These are phyloP conservation scores for Thecamonas trahens DNA, from an alignment of 78 protist species.

Conservation along the genomic window DNA sequence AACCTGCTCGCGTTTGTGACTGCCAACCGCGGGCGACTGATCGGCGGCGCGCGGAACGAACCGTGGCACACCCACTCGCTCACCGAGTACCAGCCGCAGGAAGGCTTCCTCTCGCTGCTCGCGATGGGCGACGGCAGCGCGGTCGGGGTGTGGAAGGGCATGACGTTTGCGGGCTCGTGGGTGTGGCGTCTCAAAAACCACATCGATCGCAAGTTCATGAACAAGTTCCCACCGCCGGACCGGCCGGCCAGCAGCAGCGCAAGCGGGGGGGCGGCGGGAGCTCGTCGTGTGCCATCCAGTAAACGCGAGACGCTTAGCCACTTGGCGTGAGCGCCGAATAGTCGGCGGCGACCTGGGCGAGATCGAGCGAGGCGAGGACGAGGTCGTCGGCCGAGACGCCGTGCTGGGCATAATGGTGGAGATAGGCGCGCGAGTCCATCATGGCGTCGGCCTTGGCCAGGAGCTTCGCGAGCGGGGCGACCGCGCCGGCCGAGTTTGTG, in stretches of 20 bases:
- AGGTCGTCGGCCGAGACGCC: conserved; percentile 11
- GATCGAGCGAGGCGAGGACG: not conserved
- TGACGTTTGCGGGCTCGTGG: not conserved
- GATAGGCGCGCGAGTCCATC: conserved; percentile 8
- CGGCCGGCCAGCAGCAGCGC: too few species aligned
- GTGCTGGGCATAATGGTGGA: conserved; percentile 16
- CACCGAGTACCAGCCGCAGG: not conserved
- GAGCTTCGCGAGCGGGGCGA: not conserved
- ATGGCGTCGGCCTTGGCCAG: not conserved
- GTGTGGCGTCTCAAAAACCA: not conserved
- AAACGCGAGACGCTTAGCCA: too few species aligned
- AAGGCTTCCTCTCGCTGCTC: not conserved
- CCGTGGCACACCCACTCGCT: not conserved
- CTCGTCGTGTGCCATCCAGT: too few species aligned
- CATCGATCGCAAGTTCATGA: not conserved
- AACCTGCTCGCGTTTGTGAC: not conserved
- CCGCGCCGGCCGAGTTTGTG: not conserved
- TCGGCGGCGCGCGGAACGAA: not conserved
- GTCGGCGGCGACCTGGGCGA: conserved; percentile 14
- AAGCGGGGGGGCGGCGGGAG: too few species aligned
- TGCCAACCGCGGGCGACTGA: too few species aligned
- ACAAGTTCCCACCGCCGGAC: too few species aligned
- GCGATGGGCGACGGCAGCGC: not conserved
- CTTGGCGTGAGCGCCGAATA: too few species aligned
- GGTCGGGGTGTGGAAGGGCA: not conserved